Percentiles rank a stretch among this genome's conserved stretches.
Conservation (phyloP, 1,139 yeast species). For the Hyphopichia buzzinii region DNA sequence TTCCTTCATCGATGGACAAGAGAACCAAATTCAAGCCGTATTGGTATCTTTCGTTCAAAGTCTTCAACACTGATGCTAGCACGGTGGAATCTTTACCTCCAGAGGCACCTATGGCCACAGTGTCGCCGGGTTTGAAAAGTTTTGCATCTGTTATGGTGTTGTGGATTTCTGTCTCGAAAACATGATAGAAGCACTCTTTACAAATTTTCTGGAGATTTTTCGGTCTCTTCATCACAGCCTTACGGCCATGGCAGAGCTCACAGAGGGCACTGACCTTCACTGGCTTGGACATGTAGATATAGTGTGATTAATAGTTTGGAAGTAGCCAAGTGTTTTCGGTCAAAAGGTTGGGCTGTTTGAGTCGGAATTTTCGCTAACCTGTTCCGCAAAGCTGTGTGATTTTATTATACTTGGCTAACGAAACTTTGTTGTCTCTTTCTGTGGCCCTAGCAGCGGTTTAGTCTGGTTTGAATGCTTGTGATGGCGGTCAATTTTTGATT, state of each 20-base stretch:
- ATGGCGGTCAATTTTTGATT: too few relatives aligned
- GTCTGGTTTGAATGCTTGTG: too few relatives aligned
- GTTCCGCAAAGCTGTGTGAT: too few relatives aligned
- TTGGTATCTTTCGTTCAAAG: conserved; percentile 81
- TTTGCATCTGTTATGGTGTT: conserved; percentile 73
- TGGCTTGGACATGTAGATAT: conserved; percentile 1
- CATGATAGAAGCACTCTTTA: conserved; percentile 83
- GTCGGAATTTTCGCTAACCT: too few relatives aligned
- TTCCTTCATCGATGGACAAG: conserved; percentile 93
- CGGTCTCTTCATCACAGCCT: conserved; percentile 89
- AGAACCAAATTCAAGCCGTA: conserved; percentile 83
- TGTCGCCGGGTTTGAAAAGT: conserved; percentile 77
- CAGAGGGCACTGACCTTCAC: conserved; percentile 55
- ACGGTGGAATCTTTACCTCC: conserved; percentile 99
- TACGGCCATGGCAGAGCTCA: conserved; percentile 81
- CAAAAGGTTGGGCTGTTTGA: too few relatives aligned
- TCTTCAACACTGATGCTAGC: conserved; percentile 80
- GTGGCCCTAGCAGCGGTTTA: too few relatives aligned
- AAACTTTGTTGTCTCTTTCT: too few relatives aligned
- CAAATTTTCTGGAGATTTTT: conserved; percentile 91
- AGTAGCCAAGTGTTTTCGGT: too few relatives aligned
- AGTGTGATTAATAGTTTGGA: too few relatives aligned
- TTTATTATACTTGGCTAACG: too few relatives aligned
- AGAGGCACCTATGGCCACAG: conserved; percentile 94
- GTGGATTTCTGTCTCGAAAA: conserved; percentile 95